phyloP scores from a whole-genome alignment of 2,329 filamentous ascomycete species.

The Raffaelea albimanens region DNA sequence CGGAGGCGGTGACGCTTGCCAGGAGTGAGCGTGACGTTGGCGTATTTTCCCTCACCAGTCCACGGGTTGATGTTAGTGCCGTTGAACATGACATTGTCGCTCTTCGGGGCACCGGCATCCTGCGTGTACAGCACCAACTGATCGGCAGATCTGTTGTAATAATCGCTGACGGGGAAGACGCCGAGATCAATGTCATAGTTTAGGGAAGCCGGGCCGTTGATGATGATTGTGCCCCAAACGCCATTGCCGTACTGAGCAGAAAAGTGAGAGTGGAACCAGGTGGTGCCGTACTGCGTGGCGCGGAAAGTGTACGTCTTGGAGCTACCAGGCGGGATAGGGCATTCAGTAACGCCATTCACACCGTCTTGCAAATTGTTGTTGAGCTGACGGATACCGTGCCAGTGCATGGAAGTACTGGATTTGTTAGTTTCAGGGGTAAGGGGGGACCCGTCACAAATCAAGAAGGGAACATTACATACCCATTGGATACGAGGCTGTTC shows the following conservation, averaged over 20 bases:
- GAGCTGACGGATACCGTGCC: conserved; percentile 24
- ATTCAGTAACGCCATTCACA: conserved; percentile 32
- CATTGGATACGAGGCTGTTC: conserved; percentile 13
- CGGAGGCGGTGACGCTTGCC: conserved; percentile 37
- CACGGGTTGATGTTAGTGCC: conserved; percentile 26
- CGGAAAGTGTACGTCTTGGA: conserved; percentile 24
- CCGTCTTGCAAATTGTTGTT: conserved; percentile 22
- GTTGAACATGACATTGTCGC: conserved; percentile 32
- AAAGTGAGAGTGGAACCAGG: conserved; percentile 30
- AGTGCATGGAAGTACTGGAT: conserved; percentile 23
- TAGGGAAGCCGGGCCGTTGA: conserved; percentile 20
- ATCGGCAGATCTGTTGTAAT: conserved; percentile 30
- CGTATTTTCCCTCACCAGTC: conserved; percentile 17
- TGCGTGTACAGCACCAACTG: conserved; percentile 4
- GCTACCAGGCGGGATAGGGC: conserved; percentile 41
- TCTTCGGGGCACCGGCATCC: conserved; percentile 3
- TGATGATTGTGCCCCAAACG: conserved; percentile 36
- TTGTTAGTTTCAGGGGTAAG: not conserved
- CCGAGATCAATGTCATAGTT: conserved; percentile 44
- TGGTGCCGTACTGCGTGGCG: conserved; percentile 25
- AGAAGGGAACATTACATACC: conserved; percentile 5
- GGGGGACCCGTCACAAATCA: too few species aligned
- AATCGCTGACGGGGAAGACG: conserved; percentile 40
- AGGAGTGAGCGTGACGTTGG: conserved; percentile 24
- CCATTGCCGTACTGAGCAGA: conserved; percentile 31